Conservation (phyloP, 345 rosid species). For the Streptanthus diversifolius region DNA sequence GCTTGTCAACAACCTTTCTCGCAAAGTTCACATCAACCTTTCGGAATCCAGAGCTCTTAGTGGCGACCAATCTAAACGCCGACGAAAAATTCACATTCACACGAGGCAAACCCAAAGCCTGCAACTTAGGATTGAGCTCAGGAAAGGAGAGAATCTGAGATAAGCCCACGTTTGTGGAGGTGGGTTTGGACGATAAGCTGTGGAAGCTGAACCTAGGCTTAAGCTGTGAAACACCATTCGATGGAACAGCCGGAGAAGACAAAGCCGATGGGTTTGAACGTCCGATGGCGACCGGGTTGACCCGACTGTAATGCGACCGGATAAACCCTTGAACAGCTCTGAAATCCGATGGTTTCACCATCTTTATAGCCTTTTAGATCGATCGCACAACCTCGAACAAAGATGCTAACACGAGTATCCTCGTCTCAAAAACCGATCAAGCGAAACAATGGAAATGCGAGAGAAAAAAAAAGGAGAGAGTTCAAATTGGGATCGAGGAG, state of each 20-base stretch:
- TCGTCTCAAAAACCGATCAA: not conserved
- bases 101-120: conserved; percentile 25
- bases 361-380: conserved; percentile 16
- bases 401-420: not conserved
- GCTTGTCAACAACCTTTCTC: conserved; percentile 55
- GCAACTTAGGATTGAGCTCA: conserved; percentile 17
- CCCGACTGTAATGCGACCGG: conserved; percentile 35
- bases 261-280: conserved; percentile 32
- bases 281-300: conserved; percentile 30
- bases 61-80: conserved; percentile 48
- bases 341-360: conserved; percentile 46
- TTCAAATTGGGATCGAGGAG: not conserved
- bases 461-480: not conserved
- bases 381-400: not conserved
- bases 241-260: conserved; percentile 22
- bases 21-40: conserved; percentile 41
- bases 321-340: conserved; percentile 42
- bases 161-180: conserved; percentile 36
- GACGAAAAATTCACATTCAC: conserved; percentile 14
- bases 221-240: conserved; percentile 26
- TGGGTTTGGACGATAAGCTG: conserved; percentile 35
- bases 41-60: conserved; percentile 35
- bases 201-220: conserved; percentile 26
- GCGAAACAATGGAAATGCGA: not conserved
- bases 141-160: conserved; percentile 38